These are phyloP conservation scores for Wallacemonas rigidus DNA, from an alignment of 208 protist genomes.

Conservation along the genomic window DNA sequence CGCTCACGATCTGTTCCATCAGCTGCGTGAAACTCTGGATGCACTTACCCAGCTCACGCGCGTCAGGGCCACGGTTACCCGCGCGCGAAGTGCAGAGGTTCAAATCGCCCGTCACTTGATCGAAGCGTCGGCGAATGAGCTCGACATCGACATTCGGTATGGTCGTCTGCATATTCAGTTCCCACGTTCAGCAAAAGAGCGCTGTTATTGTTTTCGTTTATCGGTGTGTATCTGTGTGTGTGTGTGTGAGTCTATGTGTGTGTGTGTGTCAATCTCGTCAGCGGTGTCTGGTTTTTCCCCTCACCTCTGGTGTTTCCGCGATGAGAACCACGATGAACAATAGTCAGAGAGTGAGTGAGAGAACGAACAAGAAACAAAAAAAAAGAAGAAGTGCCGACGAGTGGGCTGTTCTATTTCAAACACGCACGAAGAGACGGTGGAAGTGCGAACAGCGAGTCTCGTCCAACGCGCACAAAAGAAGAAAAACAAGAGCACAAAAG, in stretches of 20 bases:
- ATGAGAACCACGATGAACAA: neutral
- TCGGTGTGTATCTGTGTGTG: too few species aligned
- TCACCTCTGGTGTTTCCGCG: neutral
- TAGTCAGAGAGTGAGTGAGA: neutral
- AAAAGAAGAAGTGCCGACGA: neutral
- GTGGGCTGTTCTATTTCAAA: too few species aligned
- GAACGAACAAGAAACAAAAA: conserved; percentile 9
- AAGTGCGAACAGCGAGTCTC: too few species aligned
- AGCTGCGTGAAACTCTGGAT: conserved; percentile 47
- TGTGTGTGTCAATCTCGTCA: too few species aligned
- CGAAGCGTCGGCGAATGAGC: conserved; percentile 19
- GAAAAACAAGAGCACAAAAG: too few species aligned
- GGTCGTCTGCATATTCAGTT: conserved; percentile 10
- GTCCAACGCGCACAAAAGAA: too few species aligned
- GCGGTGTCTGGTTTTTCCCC: neutral
- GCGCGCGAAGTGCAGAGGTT: neutral
- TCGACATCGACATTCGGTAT: conserved; percentile 19
- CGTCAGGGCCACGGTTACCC: conserved; percentile 18
- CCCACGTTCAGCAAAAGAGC: too few species aligned
- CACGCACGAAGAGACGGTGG: too few species aligned
- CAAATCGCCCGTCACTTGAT: conserved; percentile 30
- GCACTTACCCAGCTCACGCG: conserved; percentile 43
- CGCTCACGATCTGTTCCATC: conserved; percentile 38
- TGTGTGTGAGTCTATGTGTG: too few species aligned
- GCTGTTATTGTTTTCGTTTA: too few species aligned